phyloP scores from a whole-genome alignment of 2,329 filamentous ascomycete species.

The Xylaria digitata region DNA sequence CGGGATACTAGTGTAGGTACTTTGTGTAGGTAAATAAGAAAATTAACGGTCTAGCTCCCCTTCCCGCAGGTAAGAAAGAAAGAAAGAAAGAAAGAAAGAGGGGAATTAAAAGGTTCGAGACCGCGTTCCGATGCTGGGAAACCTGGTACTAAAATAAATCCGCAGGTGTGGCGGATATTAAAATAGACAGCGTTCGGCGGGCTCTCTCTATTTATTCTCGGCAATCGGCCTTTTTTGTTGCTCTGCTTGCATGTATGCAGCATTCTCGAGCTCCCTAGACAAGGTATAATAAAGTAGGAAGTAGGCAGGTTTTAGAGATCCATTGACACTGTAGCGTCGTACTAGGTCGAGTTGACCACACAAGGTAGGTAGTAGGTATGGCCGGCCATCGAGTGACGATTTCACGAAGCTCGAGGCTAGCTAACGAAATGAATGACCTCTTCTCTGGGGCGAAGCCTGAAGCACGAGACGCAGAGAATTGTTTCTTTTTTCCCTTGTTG shows the following conservation, averaged over 20 bases:
- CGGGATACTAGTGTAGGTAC: constrained; percentile 1
- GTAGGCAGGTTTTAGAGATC: not conserved
- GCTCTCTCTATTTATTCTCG: constrained; percentile 16
- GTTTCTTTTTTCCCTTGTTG: not conserved
- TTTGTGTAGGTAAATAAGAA: not conserved
- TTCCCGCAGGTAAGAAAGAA: not conserved
- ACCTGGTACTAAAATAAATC: constrained; percentile 3
- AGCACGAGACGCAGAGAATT: constrained; percentile 11
- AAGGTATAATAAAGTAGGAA: not conserved
- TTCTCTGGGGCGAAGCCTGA: not conserved
- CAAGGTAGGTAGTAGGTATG: not conserved
- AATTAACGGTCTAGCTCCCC: not conserved
- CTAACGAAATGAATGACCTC: too few species aligned
- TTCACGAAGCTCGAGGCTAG: not conserved
- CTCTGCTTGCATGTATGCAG: not conserved
- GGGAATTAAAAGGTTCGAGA: constrained; percentile 20
- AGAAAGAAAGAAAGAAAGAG: too few species aligned
- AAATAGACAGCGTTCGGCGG: constrained; percentile 18
- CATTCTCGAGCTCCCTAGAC: not conserved
- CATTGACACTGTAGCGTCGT: not conserved
- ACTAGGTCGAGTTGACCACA: not conserved
- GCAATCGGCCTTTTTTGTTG: constrained; percentile 10
- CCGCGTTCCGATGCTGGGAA: constrained; percentile 17
- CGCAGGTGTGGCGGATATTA: constrained; percentile 1
- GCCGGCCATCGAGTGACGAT: not conserved